Base-by-base conservation (phyloP, 805 yeast species). In the Yarrowia divulgata region DNA sequence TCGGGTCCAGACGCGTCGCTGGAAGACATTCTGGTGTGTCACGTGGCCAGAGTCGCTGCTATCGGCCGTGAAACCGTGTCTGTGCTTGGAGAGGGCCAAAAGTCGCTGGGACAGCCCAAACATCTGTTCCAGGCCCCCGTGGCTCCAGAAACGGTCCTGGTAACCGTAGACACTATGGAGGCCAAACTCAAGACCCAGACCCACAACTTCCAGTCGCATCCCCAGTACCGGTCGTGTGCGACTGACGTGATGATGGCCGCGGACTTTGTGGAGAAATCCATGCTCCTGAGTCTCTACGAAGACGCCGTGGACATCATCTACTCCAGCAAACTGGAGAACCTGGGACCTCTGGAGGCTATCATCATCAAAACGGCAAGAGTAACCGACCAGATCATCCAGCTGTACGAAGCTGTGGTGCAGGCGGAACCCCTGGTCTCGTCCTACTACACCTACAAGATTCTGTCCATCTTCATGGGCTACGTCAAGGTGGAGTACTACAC, bases 401-500 rank as follows among this genome's bases (percentile, higher is more conserved):
- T 63, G 23, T 63, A 48, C 48, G 68, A 63, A 18, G 46, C 55
- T 1, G 57, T 63, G n/a, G 55, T 49, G 2, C 37, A 39, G 46
- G 32, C 66, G 0, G 68, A 63, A 13, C 57, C 68, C 3, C 68
- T 63, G 13, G 68, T 63, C n/a, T 37, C 40, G 4, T 35, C 57
- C 9, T 63, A 63, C 32, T 63, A 63, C 18, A 49, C 57, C 1
- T 63, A 39, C 68, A 63, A 63, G 39, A 39, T 63, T n/a, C n/a
- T 49, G 37, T 63, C 68, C 37, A 49, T 63, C 9, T 49, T 48
- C 37, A 63, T 63, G 68, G 37, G 68, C 18, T 63, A 63, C 16
- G 57, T 63, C 29, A 63, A 63, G 48, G 57, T 49, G 12, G 68
- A 63, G 39, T 63, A 63, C 57, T 49, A 48, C 57, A 37, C 57